Percentiles rank a stretch among this genome's conserved stretches.
Evolutionary conservation across 306 rosid genomes (phyloP).

Genomic region (Neltuma alba): DNA sequence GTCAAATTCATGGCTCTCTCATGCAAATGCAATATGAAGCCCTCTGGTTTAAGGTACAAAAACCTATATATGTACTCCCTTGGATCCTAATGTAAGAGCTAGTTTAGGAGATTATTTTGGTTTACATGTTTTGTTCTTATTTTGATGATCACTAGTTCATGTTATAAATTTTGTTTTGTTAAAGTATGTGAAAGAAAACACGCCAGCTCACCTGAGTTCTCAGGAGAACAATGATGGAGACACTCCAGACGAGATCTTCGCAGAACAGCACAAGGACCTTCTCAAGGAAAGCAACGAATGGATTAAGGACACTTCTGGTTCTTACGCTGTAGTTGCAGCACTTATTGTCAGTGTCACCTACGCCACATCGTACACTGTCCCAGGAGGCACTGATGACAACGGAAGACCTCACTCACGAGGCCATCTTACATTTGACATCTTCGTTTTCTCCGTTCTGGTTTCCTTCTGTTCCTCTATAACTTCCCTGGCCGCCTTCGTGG

Average conservation of each 20-base stretch:
- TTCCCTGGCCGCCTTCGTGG: neutral
- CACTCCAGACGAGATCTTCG: neutral
- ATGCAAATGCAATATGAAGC: slow-evolving; percentile 16
- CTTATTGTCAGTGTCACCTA: neutral
- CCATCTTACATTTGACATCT: neutral
- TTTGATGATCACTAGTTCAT: neutral
- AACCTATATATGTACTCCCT: too few species aligned
- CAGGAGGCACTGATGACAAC: neutral
- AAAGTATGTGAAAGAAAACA: neutral
- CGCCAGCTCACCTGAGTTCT: neutral
- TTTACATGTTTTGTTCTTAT: neutral
- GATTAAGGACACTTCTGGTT: slow-evolving; percentile 1
- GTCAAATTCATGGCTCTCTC: neutral
- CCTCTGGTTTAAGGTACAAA: slow-evolving; percentile 11
- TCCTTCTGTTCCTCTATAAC: neutral
- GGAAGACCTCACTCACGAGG: neutral
- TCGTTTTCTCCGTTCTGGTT: neutral
- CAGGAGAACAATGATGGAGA: neutral
- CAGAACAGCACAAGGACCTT: neutral
- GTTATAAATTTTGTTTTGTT: neutral
- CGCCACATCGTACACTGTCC: neutral
- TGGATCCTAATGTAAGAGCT: too few species aligned
- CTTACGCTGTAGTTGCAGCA: neutral
- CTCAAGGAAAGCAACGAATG: neutral
- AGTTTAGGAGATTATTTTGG: too few species aligned